A percentile compares a stretch with the other conserved stretches of the same genome.
Evolutionary conservation across 140 eudicot genomes (phyloP).

Genomic region (Bidens hawaiensis): DNA sequence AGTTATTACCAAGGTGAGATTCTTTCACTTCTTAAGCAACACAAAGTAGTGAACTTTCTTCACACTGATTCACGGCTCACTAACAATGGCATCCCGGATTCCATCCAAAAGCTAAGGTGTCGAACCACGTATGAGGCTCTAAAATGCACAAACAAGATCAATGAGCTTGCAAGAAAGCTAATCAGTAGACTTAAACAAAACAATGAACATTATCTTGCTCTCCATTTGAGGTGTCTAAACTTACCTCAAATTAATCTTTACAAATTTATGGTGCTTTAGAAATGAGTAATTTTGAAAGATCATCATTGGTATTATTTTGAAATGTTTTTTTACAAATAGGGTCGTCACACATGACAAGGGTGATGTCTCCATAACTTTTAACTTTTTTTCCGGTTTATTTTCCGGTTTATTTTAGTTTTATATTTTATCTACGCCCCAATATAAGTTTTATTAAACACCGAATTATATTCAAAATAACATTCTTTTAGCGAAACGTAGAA

Average conservation of each 20-base stretch:
- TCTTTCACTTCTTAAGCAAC: slow-evolving; percentile 33
- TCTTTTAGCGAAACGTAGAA: too few relatives aligned
- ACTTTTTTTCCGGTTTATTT: too few relatives aligned
- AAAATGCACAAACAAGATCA: slow-evolving; percentile 45
- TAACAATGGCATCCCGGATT: slow-evolving; percentile 57
- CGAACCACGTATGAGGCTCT: slow-evolving; percentile 80
- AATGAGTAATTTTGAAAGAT: too few relatives aligned
- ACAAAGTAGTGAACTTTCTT: slow-evolving; percentile 51
- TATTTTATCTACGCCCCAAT: too few relatives aligned
- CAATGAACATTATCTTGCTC: slow-evolving; percentile 64
- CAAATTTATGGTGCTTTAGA: too few relatives aligned
- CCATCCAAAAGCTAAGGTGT: slow-evolving; percentile 78
- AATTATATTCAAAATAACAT: too few relatives aligned
- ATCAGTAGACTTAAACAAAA: slow-evolving; percentile 37
- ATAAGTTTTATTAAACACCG: too few relatives aligned
- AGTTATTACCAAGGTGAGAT: slow-evolving; percentile 58
- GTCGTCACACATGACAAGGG: too few relatives aligned
- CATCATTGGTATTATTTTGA: too few relatives aligned
- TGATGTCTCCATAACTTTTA: too few relatives aligned
- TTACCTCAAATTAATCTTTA: neutral
- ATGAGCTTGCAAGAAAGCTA: slow-evolving; percentile 39
- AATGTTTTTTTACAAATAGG: too few relatives aligned
- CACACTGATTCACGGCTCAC: slow-evolving; percentile 71
- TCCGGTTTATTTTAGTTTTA: too few relatives aligned
- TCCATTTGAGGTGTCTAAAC: slow-evolving; percentile 61